Conservation (phyloP, 2,329 filamentous ascomycete genomes). For the Chaetomiaceae sp. region DNA sequence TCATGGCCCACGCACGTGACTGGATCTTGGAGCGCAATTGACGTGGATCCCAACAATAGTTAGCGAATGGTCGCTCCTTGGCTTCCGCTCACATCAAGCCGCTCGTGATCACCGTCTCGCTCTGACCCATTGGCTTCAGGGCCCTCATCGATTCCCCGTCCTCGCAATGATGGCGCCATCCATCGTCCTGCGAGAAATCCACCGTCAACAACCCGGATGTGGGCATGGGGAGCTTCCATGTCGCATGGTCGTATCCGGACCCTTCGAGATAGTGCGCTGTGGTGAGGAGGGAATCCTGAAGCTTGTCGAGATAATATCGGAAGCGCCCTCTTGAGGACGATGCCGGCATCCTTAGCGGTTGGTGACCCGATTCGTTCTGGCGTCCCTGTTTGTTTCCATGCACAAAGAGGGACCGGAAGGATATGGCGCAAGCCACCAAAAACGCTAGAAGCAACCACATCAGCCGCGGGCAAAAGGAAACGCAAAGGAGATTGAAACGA, state of each 20-base stretch:
- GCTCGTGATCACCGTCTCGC: too few species aligned
- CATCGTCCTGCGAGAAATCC: conserved; percentile 1
- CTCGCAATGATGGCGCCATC: not conserved
- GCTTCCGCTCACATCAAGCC: too few species aligned
- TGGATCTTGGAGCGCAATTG: too few species aligned
- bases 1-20: too few species aligned
- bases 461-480: too few species aligned
- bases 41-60: too few species aligned
- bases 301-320: not conserved
- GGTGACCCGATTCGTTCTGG: not conserved
- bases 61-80: too few species aligned
- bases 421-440: conserved; percentile 20
- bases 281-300: conserved; percentile 6
- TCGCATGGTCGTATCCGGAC: not conserved
- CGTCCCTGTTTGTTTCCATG: not conserved
- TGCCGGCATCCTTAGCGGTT: not conserved
- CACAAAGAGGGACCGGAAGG: conserved; percentile 21
- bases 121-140: too few species aligned
- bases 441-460: conserved; percentile 8
- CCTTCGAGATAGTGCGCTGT: conserved; percentile 1
- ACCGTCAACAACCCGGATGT: conserved; percentile 8
- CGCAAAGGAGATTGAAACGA: too few species aligned
- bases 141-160: too few species aligned
- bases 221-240: not conserved
- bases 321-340: not conserved